Percentiles rank a stretch among this genome's conserved stretches.
Evolutionary conservation across 2,329 filamentous ascomycete genomes (phyloP).

Genomic region (Hypomyces rosellus): DNA sequence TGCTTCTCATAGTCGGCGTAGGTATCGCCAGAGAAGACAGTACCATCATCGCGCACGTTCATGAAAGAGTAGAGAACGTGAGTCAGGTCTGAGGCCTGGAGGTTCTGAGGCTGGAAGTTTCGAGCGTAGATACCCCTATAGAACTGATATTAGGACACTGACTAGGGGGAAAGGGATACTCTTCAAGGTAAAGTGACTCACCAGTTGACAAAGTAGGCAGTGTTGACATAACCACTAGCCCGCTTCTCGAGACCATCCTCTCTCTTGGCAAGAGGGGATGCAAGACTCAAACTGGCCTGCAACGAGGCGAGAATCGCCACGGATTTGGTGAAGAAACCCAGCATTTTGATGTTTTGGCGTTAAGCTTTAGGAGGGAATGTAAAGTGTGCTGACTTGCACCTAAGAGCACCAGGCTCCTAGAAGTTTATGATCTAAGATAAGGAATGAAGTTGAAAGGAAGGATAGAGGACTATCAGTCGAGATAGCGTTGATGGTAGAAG

Average conservation of each 20-base stretch:
- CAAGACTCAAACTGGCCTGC: constrained; percentile 17
- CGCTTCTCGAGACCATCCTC: constrained; percentile 14
- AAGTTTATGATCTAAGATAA: constrained; percentile 1
- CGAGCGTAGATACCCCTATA: constrained; percentile 66
- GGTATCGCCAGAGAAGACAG: constrained; percentile 63
- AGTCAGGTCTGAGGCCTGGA: constrained; percentile 64
- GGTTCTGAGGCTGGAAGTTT: constrained; percentile 63
- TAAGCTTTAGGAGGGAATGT: background rate
- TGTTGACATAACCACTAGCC: constrained; percentile 26
- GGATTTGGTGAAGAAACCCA: constrained; percentile 18
- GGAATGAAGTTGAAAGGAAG: background rate
- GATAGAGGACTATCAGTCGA: background rate
- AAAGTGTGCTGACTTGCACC: background rate
- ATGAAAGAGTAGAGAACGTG: constrained; percentile 79
- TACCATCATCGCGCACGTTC: constrained; percentile 64
- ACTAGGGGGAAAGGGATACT: background rate
- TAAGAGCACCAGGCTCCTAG: background rate
- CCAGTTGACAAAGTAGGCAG: constrained; percentile 46
- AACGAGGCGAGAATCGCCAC: constrained; percentile 22
- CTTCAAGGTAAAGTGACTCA: constrained; percentile 17
- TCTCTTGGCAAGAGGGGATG: constrained; percentile 13
- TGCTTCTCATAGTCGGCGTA: constrained; percentile 70
- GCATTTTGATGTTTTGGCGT: constrained; percentile 2
- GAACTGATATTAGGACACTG: background rate
- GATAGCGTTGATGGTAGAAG: background rate